Evolutionary conservation across 331 rosid species (phyloP), one percentile per base, ranked within the genome.

Genomic region (Acacia concinna): DNA sequence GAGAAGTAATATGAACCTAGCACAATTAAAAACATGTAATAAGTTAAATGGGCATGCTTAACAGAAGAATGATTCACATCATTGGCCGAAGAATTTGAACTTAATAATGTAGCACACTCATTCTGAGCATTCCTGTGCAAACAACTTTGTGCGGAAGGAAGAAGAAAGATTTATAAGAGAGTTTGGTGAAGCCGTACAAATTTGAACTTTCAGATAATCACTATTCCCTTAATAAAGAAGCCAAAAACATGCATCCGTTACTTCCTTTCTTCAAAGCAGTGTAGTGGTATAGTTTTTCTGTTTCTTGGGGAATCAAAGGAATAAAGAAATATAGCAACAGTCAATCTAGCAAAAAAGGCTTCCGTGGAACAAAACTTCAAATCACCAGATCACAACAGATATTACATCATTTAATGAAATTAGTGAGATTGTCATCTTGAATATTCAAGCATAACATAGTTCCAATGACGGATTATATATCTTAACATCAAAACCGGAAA

Each of bases 1-100:
- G 89, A 1, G 97, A 80, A 46, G 93, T 71, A 73, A 93, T 87
- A 60, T 89, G 92, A 83, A 91, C 97, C 99, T 96, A 87, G 30
- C 74, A 86, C 63, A 85, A 85, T 63, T 25, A 60, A 62, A 75
- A 84, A 34, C 70, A 60, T 23, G 32, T 40, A 49, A 59, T 38
- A 68, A 40, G 51, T 43, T 66, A 71, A 40, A 56, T 15, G 69
- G 83, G 78, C 71, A 47, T 9, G 69, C 49, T 56, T 32, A 71
- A 62, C 71, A 72, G 31, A 82, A 66, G 46, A 37, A 62, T 20
- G 4, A 70, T 46, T 31, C 9, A 32, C 51, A 52, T 23, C 20
- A 63, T 54, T 66, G 31, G 79, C 27, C 63, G 38, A 23, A 59
- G 62, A 64, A 72, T 47, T 40, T 66, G 77, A 75, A 66, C 40